phyloP scores from a whole-genome alignment of 2,329 filamentous ascomycete genomes.

The Epichloe typhina region DNA sequence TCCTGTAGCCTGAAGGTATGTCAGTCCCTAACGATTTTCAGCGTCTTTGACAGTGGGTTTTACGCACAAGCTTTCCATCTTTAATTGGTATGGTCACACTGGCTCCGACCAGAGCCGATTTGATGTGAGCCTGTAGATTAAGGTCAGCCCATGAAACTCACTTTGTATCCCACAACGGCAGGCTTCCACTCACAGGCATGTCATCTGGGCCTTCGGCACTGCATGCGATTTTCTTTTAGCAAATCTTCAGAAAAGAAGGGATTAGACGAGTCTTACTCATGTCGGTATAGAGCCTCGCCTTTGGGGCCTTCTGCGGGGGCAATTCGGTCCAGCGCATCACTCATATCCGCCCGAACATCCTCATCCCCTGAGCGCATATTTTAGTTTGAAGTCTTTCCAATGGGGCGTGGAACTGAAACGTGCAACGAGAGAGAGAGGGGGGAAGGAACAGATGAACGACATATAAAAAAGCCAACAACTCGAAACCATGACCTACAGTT shows the following conservation, averaged over 20 bases:
- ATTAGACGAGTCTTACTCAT: constrained; percentile 29
- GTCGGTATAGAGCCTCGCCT: constrained; percentile 65
- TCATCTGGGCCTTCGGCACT: constrained; percentile 81
- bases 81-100: constrained; percentile 85
- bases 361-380: constrained; percentile 37
- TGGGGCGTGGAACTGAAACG: neutral
- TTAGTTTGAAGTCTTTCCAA: neutral
- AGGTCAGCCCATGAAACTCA: neutral
- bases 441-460: too few relatives aligned
- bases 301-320: constrained; percentile 64
- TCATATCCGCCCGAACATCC: constrained; percentile 89
- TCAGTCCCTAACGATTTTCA: neutral
- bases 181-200: constrained; percentile 59
- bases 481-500: constrained; percentile 40
- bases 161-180: neutral
- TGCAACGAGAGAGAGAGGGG: neutral
- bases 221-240: neutral
- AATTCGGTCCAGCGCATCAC: constrained; percentile 80
- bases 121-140: constrained; percentile 63
- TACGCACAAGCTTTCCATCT: constrained; percentile 59
- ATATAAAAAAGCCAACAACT: neutral
- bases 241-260: neutral
- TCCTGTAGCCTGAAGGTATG: constrained; percentile 36
- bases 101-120: constrained; percentile 76
- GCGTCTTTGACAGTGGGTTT: neutral